Percentiles rank a stretch among this genome's conserved stretches.
Conservation (phyloP, 371 early-diverging fungal genomes). For the Circinella minor region DNA sequence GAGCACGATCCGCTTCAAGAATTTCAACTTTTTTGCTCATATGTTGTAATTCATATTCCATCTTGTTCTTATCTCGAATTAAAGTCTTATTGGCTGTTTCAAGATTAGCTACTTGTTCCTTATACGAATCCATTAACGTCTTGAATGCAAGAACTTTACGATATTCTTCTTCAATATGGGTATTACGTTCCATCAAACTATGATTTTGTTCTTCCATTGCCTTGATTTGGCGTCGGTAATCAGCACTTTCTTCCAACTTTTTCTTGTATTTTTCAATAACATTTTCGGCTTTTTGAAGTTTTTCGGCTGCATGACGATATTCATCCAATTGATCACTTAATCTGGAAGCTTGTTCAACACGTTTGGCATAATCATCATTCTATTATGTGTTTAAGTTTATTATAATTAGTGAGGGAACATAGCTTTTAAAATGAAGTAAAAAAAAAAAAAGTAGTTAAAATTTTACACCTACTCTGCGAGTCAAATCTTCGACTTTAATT, state of each 20-base stretch:
- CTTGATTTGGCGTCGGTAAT: slow-evolving; percentile 79
- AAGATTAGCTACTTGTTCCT: slow-evolving; percentile 76
- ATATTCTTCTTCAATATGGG: slow-evolving; percentile 86
- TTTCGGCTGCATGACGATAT: slow-evolving; percentile 85
- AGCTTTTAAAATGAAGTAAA: too few relatives aligned
- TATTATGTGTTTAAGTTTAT: slow-evolving; percentile 15
- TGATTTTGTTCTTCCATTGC: slow-evolving; percentile 82
- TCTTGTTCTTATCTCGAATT: slow-evolving; percentile 71
- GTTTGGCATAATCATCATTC: slow-evolving; percentile 59
- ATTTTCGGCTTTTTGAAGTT: slow-evolving; percentile 89
- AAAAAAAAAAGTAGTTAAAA: too few relatives aligned
- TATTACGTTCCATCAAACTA: slow-evolving; percentile 66
- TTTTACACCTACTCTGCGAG: slow-evolving; percentile 49
- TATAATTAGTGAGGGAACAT: too few relatives aligned
- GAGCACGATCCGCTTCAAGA: slow-evolving; percentile 66
- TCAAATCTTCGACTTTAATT: slow-evolving; percentile 66
- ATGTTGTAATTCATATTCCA: slow-evolving; percentile 74
- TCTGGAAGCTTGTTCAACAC: slow-evolving; percentile 70
- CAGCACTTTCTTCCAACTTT: slow-evolving; percentile 87
- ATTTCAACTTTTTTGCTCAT: slow-evolving; percentile 65
- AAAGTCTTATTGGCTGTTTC: slow-evolving; percentile 75
- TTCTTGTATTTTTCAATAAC: slow-evolving; percentile 94
- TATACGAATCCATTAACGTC: slow-evolving; percentile 85
- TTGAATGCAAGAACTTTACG: slow-evolving; percentile 79
- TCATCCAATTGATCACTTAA: slow-evolving; percentile 91